These are phyloP conservation scores for Zygotorulaspora sp. DNA, from an alignment of 805 yeast species.

Conservation along the genomic window DNA sequence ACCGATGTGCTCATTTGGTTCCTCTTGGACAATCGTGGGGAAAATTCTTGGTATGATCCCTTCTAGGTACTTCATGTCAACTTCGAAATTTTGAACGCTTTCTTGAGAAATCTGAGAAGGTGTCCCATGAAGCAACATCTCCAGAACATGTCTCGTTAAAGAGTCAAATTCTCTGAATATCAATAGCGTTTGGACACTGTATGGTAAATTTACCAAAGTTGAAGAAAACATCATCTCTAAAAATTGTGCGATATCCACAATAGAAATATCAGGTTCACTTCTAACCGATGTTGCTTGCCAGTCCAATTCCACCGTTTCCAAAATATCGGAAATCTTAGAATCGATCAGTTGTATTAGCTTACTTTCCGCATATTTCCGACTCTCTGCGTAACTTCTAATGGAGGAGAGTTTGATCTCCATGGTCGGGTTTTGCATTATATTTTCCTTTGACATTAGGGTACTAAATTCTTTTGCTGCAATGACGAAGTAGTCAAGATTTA, in stretches of 20 bases:
- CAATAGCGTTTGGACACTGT: slow-evolving; percentile 70
- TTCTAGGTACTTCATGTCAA: slow-evolving; percentile 77
- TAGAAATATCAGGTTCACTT: slow-evolving; percentile 63
- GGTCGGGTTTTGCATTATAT: slow-evolving; percentile 36
- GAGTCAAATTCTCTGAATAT: slow-evolving; percentile 83
- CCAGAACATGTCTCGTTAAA: slow-evolving; percentile 65
- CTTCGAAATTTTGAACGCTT: slow-evolving; percentile 67
- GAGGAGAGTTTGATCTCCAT: slow-evolving; percentile 47
- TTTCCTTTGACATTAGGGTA: slow-evolving; percentile 38
- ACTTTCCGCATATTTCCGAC: slow-evolving; percentile 70
- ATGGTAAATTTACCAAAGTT: slow-evolving; percentile 77
- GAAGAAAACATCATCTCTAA: slow-evolving; percentile 81
- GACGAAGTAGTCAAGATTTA: slow-evolving; percentile 82
- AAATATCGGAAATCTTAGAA: slow-evolving; percentile 66
- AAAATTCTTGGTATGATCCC: slow-evolving; percentile 36
- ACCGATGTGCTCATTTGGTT: slow-evolving; percentile 20
- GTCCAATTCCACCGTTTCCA: slow-evolving; percentile 81
- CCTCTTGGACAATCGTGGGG: slow-evolving; percentile 24
- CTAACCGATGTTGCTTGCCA: slow-evolving; percentile 58
- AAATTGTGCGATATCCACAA: slow-evolving; percentile 80
- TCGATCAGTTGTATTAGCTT: slow-evolving; percentile 81
- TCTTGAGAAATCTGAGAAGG: slow-evolving; percentile 50
- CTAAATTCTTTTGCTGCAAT: slow-evolving; percentile 67
- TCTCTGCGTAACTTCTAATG: slow-evolving; percentile 48
- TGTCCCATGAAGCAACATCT: slow-evolving; percentile 50